These are phyloP conservation scores for Jackrogersella multiformis DNA, from an alignment of 495 filamentous ascomycete species.

Conservation along the genomic window DNA sequence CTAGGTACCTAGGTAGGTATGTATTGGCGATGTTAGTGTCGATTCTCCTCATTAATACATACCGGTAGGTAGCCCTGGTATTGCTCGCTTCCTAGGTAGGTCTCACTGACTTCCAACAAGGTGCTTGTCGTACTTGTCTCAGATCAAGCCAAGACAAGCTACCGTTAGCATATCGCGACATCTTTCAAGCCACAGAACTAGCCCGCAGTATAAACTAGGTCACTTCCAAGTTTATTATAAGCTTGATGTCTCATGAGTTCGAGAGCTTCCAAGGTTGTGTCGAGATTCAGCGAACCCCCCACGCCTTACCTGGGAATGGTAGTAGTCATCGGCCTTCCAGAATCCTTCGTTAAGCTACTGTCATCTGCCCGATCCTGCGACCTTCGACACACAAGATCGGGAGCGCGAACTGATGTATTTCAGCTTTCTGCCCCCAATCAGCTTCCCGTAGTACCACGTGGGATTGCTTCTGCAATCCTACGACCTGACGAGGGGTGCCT, in stretches of 20 bases:
- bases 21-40: neutral
- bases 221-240: neutral
- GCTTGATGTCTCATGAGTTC: slow-evolving; percentile 1
- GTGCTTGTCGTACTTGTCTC: neutral
- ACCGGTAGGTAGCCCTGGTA: no score
- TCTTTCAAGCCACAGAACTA: neutral
- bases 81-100: no score
- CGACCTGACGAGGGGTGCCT: slow-evolving; percentile 15
- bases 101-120: no score
- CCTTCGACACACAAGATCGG: slow-evolving; percentile 26
- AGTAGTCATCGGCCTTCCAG: slow-evolving; percentile 14
- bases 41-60: neutral
- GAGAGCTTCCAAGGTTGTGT: slow-evolving; percentile 13
- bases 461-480: slow-evolving; percentile 36
- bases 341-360: slow-evolving; percentile 29
- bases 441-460: slow-evolving; percentile 33
- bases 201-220: neutral
- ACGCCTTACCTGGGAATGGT: slow-evolving; percentile 13
- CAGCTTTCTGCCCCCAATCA: slow-evolving; percentile 22
- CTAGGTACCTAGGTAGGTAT: no score
- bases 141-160: neutral
- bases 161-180: neutral
- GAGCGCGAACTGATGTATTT: slow-evolving; percentile 14
- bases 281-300: slow-evolving; percentile 19
- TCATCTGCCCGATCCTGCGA: slow-evolving; percentile 40